Evolutionary conservation across 2,329 filamentous ascomycete species (phyloP).

Genomic region (Diaporthe sp.): DNA sequence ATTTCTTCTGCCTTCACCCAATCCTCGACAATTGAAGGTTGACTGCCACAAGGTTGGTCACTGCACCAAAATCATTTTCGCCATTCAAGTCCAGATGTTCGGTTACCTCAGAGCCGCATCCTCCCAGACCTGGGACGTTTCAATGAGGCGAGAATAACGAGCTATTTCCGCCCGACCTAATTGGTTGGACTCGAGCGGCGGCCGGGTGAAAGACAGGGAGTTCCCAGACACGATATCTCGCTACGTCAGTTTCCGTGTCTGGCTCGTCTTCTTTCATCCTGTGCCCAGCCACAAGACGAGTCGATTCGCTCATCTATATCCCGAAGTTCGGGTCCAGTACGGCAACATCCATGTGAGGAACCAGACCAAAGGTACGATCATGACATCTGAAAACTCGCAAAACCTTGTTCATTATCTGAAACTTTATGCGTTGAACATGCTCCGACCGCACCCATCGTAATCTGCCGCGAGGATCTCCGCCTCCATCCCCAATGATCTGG

Average conservation of each 20-base stretch:
- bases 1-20: too few species aligned
- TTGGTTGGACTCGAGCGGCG: background rate
- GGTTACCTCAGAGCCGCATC: slow-evolving; percentile 10
- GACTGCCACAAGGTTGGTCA: background rate
- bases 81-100: background rate
- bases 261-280: background rate
- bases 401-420: slow-evolving; percentile 27
- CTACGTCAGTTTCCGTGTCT: background rate
- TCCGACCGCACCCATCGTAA: background rate
- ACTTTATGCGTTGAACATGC: slow-evolving; percentile 18
- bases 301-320: background rate
- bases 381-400: slow-evolving; percentile 14
- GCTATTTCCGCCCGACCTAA: background rate
- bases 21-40: background rate
- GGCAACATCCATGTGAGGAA: background rate
- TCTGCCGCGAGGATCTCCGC: slow-evolving; percentile 18
- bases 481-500: background rate
- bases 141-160: background rate
- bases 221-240: background rate
- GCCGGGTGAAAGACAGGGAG: background rate
- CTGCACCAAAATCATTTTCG: background rate
- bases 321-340: slow-evolving; percentile 4
- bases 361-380: background rate
- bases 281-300: background rate
- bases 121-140: slow-evolving; percentile 17